Evolutionary conservation across 225 moss, liverwort and hornwort species (phyloP), one percentile per base, ranked within the genome.

Genomic region (Sphagnum contortum): DNA sequence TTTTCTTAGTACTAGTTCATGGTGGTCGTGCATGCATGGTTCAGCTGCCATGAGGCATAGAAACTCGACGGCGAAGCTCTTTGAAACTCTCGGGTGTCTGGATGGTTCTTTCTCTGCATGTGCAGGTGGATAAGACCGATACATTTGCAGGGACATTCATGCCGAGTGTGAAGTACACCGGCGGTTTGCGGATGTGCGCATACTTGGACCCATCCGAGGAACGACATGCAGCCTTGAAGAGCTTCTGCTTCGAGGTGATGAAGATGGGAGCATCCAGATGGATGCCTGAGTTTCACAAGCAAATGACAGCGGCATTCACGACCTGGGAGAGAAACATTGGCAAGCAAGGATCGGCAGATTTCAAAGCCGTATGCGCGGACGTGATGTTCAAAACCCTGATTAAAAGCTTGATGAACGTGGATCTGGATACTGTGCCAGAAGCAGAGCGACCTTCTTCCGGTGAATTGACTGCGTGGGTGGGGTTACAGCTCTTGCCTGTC

Each of bases 291-390:
- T 14, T 77, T 10, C 49, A 57, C 13, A 11, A 12, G 4, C 51
- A 60, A 4, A 47, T 75, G 62, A 4, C 55, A 2, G 70, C 54
- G 3, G 57, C 72, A 0, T 80, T 70, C 60, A 3, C 56, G 0
- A 50, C 2, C 5, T 80, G 72, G 74, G 77, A 77, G 58, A 49
- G 63, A 10, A 46, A 5, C 3, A 5, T 84, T 46, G 64, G 57
- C 66, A 75, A 75, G 67, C 74, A 70, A n/a, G 74, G 83, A 3
- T 80, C 79, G 64, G 72, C 63, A 63, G 48, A 8, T 9, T 68
- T 57, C n/a, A 59, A 2, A 1, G n/a, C n/a, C 0, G 53, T 29
- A 44, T 13, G 73, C 46, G 13, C 47, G 47, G 29, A 47, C 8
- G 48, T 48, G 12, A 63, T 69, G 3, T 72, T 72, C 66, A 61